Evolutionary conservation across 768 basidiomycete genomes (phyloP).

Genomic region (Pholiota conissans): DNA sequence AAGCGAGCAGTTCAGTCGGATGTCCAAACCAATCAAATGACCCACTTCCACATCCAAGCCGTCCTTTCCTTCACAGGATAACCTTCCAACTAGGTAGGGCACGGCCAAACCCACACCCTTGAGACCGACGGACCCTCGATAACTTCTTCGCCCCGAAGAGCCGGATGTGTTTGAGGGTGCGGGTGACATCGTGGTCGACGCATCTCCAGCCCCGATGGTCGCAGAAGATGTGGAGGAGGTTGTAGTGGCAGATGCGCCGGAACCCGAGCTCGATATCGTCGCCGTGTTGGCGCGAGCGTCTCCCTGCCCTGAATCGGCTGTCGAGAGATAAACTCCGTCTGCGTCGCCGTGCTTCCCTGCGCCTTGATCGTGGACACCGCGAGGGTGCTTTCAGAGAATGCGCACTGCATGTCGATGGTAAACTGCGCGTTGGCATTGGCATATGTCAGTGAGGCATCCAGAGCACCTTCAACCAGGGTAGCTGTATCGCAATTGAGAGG

Average conservation of each 20-base stretch:
- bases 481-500: conserved; percentile 26
- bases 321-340: conserved; percentile 23
- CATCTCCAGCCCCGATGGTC: not conserved
- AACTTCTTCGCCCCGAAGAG: not conserved
- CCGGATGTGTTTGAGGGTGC: not conserved
- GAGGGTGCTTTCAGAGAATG: conserved; percentile 21
- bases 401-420: conserved; percentile 24
- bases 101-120: not conserved
- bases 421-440: conserved; percentile 24
- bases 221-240: not conserved
- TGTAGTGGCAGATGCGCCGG: not conserved
- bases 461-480: conserved; percentile 44
- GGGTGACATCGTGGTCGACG: not conserved
- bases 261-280: not conserved
- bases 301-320: conserved; percentile 16
- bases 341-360: conserved; percentile 25
- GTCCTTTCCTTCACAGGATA: not conserved
- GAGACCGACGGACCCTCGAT: not conserved
- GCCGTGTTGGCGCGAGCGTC: not conserved
- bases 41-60: not conserved
- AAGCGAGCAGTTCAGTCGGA: not conserved
- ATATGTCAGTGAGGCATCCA: conserved; percentile 38
- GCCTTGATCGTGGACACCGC: conserved; percentile 25
- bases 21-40: not conserved
- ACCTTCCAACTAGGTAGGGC: not conserved